Base-by-base conservation (phyloP, 73 alveolate genomes). In the Blepharisma stoltei region DNA sequence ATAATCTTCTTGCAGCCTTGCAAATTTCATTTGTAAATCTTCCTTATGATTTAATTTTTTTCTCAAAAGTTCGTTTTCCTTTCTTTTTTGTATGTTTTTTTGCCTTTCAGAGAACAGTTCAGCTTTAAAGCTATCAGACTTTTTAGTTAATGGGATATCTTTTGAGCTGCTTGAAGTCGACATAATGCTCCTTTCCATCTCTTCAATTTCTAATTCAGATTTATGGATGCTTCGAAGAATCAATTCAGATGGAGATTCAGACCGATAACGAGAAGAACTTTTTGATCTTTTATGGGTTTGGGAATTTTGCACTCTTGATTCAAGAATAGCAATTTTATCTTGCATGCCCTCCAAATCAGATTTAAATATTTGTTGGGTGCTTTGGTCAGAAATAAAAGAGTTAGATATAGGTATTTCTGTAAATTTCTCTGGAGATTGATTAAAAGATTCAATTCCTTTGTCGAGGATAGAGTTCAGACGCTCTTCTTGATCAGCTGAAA, bases 381-480 rank as follows among this genome's bases (percentile, higher is more conserved):
- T 32, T 32, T 32, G 41, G 41, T 32, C 41, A 32, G 41, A 32
- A 32, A 32, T 32, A 32, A 32, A 32, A 32, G 41, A 32, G 41
- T 3, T 32, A 32, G 41, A 32, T 32, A 3, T 32, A 32, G 41
- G 41, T 0, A 32, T 32, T 32, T 32, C 41, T 32, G 41, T 32
- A 32, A 32, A 32, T 32, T 32, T 32, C 3, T 60, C 73, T 9
- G 48, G 11, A 5, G 18, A 14, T 9, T 60, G 46, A 60, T 60
- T n/a, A 20, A 60, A 25, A 60, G 73, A n/a, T 5, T 60, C 73
- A 11, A 60, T n/a, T n/a, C 73, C 73, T 60, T 38, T n/a, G 45
- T 60, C 73, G 14, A 60, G 73, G 4, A 60, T 60, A 8, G 73
- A 60, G 23, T 60, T n/a, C 14, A 60, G 73, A 18, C 73, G 37